Percentiles rank a stretch among this genome's conserved stretches.
phyloP scores from a whole-genome alignment of 805 yeast species.

The Pichia exigua region DNA sequence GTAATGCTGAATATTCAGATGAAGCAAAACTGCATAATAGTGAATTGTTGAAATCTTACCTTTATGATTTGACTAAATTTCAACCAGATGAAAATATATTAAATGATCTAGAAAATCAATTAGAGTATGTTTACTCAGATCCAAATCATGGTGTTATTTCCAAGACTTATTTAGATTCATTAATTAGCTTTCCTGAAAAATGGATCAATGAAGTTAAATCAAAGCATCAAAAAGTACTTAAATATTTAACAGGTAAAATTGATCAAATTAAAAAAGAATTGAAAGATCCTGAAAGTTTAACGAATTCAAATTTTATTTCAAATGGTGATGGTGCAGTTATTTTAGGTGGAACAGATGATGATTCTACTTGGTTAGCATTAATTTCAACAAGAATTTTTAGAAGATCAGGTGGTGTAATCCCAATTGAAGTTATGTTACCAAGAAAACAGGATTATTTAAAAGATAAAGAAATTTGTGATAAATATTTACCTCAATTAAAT shows the following conservation, averaged over 20 bases:
- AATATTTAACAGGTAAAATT: neutral
- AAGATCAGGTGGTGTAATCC: constrained; percentile 38
- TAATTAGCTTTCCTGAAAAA: constrained; percentile 1
- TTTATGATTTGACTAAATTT: neutral
- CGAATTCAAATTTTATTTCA: neutral
- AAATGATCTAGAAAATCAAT: constrained; percentile 1
- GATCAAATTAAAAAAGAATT: neutral
- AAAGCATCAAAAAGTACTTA: constrained; percentile 3
- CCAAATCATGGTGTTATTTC: neutral
- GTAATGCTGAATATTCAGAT: neutral
- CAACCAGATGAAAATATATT: neutral
- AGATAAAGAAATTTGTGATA: constrained; percentile 40
- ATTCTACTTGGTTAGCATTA: constrained; percentile 50
- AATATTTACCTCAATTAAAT: constrained; percentile 36
- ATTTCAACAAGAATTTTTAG: constrained; percentile 44
- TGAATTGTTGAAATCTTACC: neutral
- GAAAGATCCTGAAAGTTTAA: neutral
- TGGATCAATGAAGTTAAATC: constrained; percentile 5
- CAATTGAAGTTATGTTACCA: constrained; percentile 41
- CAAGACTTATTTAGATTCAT: neutral
- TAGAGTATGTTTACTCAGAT: constrained; percentile 1
- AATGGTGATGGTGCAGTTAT: constrained; percentile 52
- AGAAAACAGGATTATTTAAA: constrained; percentile 31
- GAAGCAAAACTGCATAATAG: neutral
- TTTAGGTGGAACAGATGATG: constrained; percentile 51